These are phyloP conservation scores for Rhododendron simsii DNA, from an alignment of 148 eudicot species.

Conservation along the genomic window DNA sequence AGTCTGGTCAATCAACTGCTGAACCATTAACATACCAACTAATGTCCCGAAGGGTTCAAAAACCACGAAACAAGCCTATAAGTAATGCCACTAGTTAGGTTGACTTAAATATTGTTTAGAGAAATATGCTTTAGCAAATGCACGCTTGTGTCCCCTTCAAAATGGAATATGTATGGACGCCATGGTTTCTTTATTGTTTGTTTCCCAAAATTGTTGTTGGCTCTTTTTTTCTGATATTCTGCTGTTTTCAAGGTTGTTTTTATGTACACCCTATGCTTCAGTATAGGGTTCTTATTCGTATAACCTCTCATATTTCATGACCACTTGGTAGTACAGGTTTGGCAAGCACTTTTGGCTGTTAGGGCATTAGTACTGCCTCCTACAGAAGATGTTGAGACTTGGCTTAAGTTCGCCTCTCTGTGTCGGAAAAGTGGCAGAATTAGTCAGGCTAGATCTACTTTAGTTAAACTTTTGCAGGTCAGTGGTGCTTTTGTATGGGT, in stretches of 20 bases:
- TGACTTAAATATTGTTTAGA: background rate
- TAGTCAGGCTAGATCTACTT: slow-evolving; percentile 89
- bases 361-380: slow-evolving; percentile 95
- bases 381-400: slow-evolving; percentile 82
- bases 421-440: slow-evolving; percentile 90
- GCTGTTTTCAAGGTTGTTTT: background rate
- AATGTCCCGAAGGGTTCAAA: background rate
- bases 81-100: background rate
- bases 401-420: slow-evolving; percentile 92
- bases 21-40: background rate
- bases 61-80: background rate
- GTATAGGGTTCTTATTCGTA: background rate
- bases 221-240: background rate
- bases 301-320: background rate
- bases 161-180: background rate
- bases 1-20: background rate
- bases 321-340: slow-evolving; percentile 50
- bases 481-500: background rate
- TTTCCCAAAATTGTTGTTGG: background rate
- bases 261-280: background rate
- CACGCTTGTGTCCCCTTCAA: background rate
- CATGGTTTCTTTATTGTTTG: background rate
- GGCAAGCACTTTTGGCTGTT: slow-evolving; percentile 91
- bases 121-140: background rate
- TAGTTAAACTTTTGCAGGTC: slow-evolving; percentile 87